phyloP scores from a whole-genome alignment of 495 filamentous ascomycete species.

The Penicillium bovifimosum region DNA sequence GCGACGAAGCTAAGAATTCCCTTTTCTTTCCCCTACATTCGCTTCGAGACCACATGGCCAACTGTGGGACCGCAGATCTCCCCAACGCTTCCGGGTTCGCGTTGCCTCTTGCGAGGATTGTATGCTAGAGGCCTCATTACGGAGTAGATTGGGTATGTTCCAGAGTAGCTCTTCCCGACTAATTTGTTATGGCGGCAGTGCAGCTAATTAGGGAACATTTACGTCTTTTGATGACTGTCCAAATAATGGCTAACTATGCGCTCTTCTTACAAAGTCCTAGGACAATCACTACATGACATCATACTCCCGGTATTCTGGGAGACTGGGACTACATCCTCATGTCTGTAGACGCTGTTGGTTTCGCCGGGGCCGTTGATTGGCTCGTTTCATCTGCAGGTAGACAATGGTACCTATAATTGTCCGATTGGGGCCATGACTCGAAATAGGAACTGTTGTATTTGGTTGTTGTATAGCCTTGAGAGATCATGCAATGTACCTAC shows the following conservation, averaged over 20 bases:
- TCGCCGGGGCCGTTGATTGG: neutral
- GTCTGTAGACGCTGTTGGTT: conserved; percentile 8
- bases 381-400: neutral
- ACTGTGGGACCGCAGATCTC: conserved; percentile 1
- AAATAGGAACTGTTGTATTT: neutral
- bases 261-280: neutral
- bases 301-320: neutral
- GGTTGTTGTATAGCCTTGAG: neutral
- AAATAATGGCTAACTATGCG: neutral
- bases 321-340: neutral
- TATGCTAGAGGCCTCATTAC: too few species aligned
- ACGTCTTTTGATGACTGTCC: too few species aligned
- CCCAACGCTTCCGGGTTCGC: neutral
- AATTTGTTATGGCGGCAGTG: too few species aligned
- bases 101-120: too few species aligned
- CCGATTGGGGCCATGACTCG: neutral
- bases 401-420: neutral
- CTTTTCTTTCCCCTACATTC: neutral
- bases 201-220: too few species aligned
- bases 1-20: neutral
- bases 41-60: neutral
- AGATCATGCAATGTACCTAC: neutral
- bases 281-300: conserved; percentile 3
- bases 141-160: too few species aligned
- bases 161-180: too few species aligned